Base-by-base conservation (phyloP, 768 basidiomycete genomes). In the Leccinum rimulosum region DNA sequence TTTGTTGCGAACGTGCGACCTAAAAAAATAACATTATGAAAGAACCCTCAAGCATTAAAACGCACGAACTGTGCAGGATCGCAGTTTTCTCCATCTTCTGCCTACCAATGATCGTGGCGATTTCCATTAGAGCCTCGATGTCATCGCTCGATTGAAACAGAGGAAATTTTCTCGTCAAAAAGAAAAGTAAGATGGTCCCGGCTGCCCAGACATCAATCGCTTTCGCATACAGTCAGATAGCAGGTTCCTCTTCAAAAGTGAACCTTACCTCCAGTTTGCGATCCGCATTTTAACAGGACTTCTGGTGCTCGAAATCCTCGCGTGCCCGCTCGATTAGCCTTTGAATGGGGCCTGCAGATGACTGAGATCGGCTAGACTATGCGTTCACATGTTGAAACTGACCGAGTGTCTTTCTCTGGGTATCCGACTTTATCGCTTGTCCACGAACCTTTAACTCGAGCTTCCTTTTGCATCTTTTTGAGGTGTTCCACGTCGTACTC, bases 181-280 rank as follows among this genome's bases (percentile, higher is more conserved):
- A 95, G 76, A 95, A 95, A 6, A 98, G 80, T 0, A 99, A 75
- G 55, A 98, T 97, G 67, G 88, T 87, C 0, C 97, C 97, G 7
- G 86, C 92, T 0, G 95, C 89, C 97, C 97, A 99, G 50, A 98
- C 84, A 66, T 99, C 97, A 69, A 98, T 89, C 2, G 96, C 97
- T 99, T 69, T 43, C 47, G 22, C 25, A 40, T 7, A 14, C 11
- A 54, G 19, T 71, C 55, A 70, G 54, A 47, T 52, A 36, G 14
- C 50, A 40, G 30, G 48, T 35, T 48, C 27, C 52, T 40, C 17
- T n/a, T 40, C 38, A 51, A 38, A 53, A 14, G 22, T 22, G 59
- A 57, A 31, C 75, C 85, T 61, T 64, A 95, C 96, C 93, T 61
- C 93, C 93, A 9, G 87, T 88, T 74, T 99, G 97, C 66, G 93